phyloP scores from a whole-genome alignment of 73 alveolate genomes.

The Urostyla sp. region DNA sequence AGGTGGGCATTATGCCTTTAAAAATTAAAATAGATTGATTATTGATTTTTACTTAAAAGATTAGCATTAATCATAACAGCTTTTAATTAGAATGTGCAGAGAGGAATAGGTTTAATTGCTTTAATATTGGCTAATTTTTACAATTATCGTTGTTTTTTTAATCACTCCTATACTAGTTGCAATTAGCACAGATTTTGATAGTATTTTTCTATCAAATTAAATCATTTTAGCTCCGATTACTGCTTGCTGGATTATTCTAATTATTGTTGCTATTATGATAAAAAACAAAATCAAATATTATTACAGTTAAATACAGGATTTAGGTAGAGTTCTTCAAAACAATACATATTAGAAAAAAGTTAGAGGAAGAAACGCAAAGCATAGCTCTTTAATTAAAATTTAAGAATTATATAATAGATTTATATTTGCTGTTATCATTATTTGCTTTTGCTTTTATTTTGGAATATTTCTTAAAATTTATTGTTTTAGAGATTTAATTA shows the following conservation, averaged over 20 bases:
- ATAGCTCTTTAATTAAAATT: not conserved
- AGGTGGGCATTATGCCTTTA: conserved; percentile 29
- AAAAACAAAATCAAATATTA: not conserved
- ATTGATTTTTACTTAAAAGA: conserved; percentile 11
- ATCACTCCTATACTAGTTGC: conserved; percentile 17
- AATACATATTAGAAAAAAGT: not conserved
- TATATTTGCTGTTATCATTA: not conserved
- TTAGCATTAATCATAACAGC: not conserved
- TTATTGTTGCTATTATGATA: not conserved
- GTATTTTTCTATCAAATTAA: not conserved
- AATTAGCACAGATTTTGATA: not conserved
- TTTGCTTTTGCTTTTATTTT: conserved; percentile 17
- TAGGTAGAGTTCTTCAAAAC: conserved; percentile 18
- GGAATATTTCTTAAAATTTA: conserved; percentile 42
- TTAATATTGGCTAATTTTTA: conserved; percentile 16
- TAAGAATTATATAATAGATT: conserved; percentile 16
- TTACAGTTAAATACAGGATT: not conserved
- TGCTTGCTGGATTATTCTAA: conserved; percentile 8
- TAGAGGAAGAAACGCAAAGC: conserved; percentile 44
- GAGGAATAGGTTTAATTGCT: not conserved
- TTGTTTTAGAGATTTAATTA: not conserved
- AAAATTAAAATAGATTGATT: not conserved
- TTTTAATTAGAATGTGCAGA: not conserved
- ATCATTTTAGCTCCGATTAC: conserved; percentile 35
- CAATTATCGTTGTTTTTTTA: not conserved